Evolutionary conservation across 208 protist species (phyloP).

Genomic region (Leishmania braziliensis): DNA sequence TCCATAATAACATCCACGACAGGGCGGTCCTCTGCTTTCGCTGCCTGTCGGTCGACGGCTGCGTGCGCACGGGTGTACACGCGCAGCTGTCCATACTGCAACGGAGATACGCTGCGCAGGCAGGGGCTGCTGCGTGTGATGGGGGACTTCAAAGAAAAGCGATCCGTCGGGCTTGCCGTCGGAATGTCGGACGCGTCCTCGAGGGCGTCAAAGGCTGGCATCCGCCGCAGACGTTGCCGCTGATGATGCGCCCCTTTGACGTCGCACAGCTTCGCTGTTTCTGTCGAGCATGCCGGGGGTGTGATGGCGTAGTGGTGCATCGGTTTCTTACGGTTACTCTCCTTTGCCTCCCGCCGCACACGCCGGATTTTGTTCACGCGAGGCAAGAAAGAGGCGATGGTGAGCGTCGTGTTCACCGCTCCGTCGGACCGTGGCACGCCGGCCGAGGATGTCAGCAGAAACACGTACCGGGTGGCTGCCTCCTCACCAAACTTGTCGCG

Average conservation of each 20-base stretch:
- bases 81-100: slow-evolving; percentile 29
- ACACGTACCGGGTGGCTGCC: slow-evolving; percentile 29
- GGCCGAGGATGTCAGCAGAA: slow-evolving; percentile 16
- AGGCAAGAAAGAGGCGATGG: slow-evolving; percentile 36
- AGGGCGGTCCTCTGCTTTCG: slow-evolving; percentile 28
- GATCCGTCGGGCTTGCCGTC: neutral
- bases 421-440: slow-evolving; percentile 1
- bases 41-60: slow-evolving; percentile 6
- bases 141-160: neutral
- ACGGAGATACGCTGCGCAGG: neutral
- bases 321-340: slow-evolving; percentile 20
- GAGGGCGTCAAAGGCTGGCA: slow-evolving; percentile 14
- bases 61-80: slow-evolving; percentile 21
- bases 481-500: slow-evolving; percentile 40
- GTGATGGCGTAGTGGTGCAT: slow-evolving; percentile 36
- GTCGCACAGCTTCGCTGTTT: neutral
- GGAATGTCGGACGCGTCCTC: slow-evolving; percentile 25
- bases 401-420: neutral
- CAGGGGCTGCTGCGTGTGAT: neutral
- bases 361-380: slow-evolving; percentile 39
- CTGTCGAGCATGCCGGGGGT: slow-evolving; percentile 11
- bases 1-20: slow-evolving; percentile 34
- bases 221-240: slow-evolving; percentile 6
- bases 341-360: slow-evolving; percentile 28
- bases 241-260: neutral